A percentile compares a stretch with the other conserved stretches of the same genome.
phyloP scores from a whole-genome alignment of 352 stramenopile genomes.

The Phytophthora colocasiae region DNA sequence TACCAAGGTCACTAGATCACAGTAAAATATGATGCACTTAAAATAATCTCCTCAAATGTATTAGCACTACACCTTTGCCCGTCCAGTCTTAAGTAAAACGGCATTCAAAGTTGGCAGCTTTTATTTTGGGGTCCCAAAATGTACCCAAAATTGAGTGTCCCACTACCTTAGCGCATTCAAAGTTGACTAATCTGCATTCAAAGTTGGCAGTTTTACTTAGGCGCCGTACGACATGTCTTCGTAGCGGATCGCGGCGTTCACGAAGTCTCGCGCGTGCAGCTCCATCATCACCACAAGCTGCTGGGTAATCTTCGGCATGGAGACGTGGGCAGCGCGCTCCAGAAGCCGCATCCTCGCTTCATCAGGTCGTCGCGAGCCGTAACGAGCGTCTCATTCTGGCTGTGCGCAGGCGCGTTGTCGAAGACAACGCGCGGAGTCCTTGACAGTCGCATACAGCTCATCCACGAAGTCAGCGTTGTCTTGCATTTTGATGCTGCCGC shows the following conservation, averaged over 20 bases:
- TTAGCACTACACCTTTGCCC: too few species aligned
- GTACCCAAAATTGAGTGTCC: too few species aligned
- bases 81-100: too few species aligned
- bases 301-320: background rate
- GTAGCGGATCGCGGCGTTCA: background rate
- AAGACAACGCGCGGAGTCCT: slow-evolving; percentile 1
- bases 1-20: too few species aligned
- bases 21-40: too few species aligned
- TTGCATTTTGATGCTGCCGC: too few species aligned
- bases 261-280: background rate
- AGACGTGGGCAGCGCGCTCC: background rate
- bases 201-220: background rate
- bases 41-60: too few species aligned
- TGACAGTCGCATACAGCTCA: background rate
- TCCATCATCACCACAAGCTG: background rate
- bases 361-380: too few species aligned
- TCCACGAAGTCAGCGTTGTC: too few species aligned
- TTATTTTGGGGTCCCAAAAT: too few species aligned
- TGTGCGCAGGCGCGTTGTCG: slow-evolving; percentile 1
- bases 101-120: too few species aligned
- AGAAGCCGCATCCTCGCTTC: background rate
- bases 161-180: too few species aligned
- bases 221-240: background rate
- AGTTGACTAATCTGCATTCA: background rate
- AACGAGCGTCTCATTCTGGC: slow-evolving; percentile 11